Conservation (phyloP, 805 yeast species). For the Pichia exigua region DNA sequence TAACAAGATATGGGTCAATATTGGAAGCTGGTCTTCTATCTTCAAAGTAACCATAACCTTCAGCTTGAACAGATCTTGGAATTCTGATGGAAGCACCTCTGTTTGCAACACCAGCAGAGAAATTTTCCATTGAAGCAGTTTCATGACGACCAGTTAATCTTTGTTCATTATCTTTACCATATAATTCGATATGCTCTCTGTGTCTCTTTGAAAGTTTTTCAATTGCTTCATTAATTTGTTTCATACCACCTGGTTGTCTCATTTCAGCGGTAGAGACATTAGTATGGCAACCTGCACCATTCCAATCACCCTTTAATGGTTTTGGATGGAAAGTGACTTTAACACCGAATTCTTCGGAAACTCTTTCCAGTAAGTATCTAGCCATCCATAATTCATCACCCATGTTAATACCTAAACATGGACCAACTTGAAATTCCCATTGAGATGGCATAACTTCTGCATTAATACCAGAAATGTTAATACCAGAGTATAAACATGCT, state of each 20-base stretch:
- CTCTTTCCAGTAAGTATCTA: constrained; percentile 85
- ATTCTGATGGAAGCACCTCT: constrained; percentile 99
- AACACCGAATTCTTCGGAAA: constrained; percentile 98
- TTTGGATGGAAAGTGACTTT: constrained; percentile 99
- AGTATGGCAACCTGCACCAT: constrained; percentile 99
- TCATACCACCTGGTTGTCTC: constrained; percentile 97
- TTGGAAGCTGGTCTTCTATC: constrained; percentile 99
- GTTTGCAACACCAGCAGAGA: constrained; percentile 98
- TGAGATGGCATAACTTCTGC: constrained; percentile 99
- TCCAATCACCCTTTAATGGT: constrained; percentile 98
- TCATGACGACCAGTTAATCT: constrained; percentile 98
- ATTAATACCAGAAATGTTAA: constrained; percentile 89
- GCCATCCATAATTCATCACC: constrained; percentile 98
- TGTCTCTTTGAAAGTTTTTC: constrained; percentile 94
- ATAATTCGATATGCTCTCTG: constrained; percentile 88
- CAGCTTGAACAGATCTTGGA: constrained; percentile 97
- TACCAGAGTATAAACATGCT: constrained; percentile 92
- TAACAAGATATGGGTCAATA: constrained; percentile 97
- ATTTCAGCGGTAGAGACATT: constrained; percentile 87
- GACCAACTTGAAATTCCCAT: constrained; percentile 99
- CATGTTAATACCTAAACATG: constrained; percentile 91
- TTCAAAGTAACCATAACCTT: constrained; percentile 97
- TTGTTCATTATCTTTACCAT: constrained; percentile 90
- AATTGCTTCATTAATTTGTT: constrained; percentile 84
- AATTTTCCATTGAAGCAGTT: constrained; percentile 87